A percentile compares a stretch with the other conserved stretches of the same genome.
These are phyloP conservation scores for Cymbidium sinense DNA, from an alignment of 106 monocot species.

Conservation along the genomic window DNA sequence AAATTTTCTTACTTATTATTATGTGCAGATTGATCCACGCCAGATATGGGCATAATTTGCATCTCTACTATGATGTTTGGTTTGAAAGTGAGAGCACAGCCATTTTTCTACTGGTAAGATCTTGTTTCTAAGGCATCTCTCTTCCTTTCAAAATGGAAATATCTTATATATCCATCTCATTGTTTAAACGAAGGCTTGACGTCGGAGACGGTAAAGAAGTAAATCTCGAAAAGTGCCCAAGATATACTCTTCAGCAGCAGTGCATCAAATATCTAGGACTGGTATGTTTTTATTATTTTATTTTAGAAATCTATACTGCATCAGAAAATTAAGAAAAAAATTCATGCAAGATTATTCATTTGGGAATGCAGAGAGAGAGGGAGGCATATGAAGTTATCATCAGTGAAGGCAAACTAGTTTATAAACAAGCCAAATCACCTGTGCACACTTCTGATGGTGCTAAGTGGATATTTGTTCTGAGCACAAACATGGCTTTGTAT, in stretches of 20 bases:
- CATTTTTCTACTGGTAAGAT: slow-evolving; percentile 66
- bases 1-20: neutral
- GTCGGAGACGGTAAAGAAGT: slow-evolving; percentile 67
- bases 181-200: slow-evolving; percentile 41
- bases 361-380: slow-evolving; percentile 60
- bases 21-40: slow-evolving; percentile 77
- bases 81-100: slow-evolving; percentile 47
- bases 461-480: slow-evolving; percentile 92
- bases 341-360: neutral
- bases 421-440: slow-evolving; percentile 31
- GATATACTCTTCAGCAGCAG: slow-evolving; percentile 48
- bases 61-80: slow-evolving; percentile 65
- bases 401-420: slow-evolving; percentile 48
- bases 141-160: neutral
- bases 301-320: no score
- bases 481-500: slow-evolving; percentile 55
- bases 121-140: neutral
- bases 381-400: slow-evolving; percentile 64
- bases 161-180: neutral
- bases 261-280: slow-evolving; percentile 71
- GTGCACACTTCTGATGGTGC: slow-evolving; percentile 62
- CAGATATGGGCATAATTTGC: slow-evolving; percentile 66
- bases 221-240: slow-evolving; percentile 55
- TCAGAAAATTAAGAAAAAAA: no score
- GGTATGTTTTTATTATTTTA: slow-evolving; percentile 24